Base-by-base conservation (phyloP, 306 rosid genomes). In the Lathyrus oleraceus region DNA sequence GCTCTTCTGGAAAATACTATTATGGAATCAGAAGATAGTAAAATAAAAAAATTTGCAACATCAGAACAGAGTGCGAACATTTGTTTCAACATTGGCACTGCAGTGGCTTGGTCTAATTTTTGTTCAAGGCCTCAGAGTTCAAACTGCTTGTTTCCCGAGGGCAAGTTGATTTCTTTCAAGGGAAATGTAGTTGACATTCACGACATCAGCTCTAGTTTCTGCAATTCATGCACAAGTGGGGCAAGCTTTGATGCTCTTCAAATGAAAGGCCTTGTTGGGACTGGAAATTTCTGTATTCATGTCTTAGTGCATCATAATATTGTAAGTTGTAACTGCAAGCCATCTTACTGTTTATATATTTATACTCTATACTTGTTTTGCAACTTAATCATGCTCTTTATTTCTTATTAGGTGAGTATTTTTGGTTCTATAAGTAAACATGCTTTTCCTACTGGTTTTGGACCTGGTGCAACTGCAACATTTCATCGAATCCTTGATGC, bases 401-500 rank as follows among this genome's bases (percentile, higher is more conserved):
- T 80, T 78, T 59, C 76, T 64, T 65, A 28, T 78, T 65, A 93
- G 98, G 96, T 84, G 76, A 88, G 47, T 71, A 71, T 93, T 72
- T 82, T 65, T 77, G 86, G 91, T 76, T 83, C 82, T 32, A 65
- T 49, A 67, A 72, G 74, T 21, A 78, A 81, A 49, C 57, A 38
- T 72, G 76, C 76, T 48, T 80, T 85, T 42, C 98, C 98, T 44
- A 81, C 79, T 51, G 98, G 98, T 42, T 85, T 93, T 36, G 92
- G 96, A 81, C 86, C 84, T 81, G 97, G 94, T 62, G 87, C 85
- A 54, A 79, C 69, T 72, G 97, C 96, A 65, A 79, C 83, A 5
- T 90, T 93, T 82, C 84, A 90, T 80, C 91, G 94, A 58, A 80
- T 93, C 82, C 91, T 93, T 61, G 85, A 85, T 70, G 44, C 81